These are phyloP conservation scores for Colletotrichum ledebouriae DNA, from an alignment of 2,329 filamentous ascomycete genomes.

Conservation along the genomic window DNA sequence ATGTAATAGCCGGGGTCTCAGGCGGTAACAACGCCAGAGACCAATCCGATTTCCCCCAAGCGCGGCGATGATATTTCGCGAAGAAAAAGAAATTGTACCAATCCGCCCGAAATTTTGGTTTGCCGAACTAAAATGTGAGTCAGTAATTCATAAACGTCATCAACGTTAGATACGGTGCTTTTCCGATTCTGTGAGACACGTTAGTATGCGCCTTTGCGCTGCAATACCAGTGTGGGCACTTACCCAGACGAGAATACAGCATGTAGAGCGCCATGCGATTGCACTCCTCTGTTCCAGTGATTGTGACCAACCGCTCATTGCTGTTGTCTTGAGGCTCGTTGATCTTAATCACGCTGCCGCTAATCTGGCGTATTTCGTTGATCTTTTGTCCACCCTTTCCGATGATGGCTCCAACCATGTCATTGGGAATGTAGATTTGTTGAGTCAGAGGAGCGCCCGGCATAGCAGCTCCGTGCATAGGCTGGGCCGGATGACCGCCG, in stretches of 20 bases:
- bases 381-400: slow-evolving; percentile 99
- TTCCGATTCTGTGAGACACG: slow-evolving; percentile 56
- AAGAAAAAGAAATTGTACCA: slow-evolving; percentile 42
- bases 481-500: slow-evolving; percentile 72
- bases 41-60: slow-evolving; percentile 37
- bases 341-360: slow-evolving; percentile 99
- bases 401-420: slow-evolving; percentile 99
- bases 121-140: slow-evolving; percentile 43
- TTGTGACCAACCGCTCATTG: slow-evolving; percentile 97
- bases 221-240: slow-evolving; percentile 47
- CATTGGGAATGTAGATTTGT: slow-evolving; percentile 99
- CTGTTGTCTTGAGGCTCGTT: slow-evolving; percentile 99
- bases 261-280: slow-evolving; percentile 99
- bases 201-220: slow-evolving; percentile 45
- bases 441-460: slow-evolving; percentile 91
- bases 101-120: slow-evolving; percentile 42
- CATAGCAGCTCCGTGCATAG: slow-evolving; percentile 74
- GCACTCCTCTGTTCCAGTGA: slow-evolving; percentile 97
- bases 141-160: slow-evolving; percentile 43
- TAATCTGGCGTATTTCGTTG: slow-evolving; percentile 97
- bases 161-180: slow-evolving; percentile 58
- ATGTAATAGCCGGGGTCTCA: slow-evolving; percentile 30
- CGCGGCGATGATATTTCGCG: slow-evolving; percentile 36
- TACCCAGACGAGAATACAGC: slow-evolving; percentile 97
- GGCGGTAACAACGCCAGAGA: slow-evolving; percentile 29